Evolutionary conservation across 257 asterid genomes (phyloP), one percentile per base, ranked within the genome.

Genomic region (Scutellaria barbata): DNA sequence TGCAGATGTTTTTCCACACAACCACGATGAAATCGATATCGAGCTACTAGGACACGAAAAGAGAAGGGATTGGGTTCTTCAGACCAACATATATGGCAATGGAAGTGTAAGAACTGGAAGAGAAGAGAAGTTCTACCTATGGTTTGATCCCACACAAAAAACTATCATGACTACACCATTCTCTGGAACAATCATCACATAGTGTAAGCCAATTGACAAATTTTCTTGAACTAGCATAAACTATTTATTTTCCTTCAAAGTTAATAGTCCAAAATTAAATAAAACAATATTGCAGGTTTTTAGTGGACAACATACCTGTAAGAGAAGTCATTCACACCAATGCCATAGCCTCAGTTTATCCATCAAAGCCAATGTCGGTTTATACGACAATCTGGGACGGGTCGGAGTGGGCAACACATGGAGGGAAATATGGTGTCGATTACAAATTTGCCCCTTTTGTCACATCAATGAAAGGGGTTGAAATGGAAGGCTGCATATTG

Each of bases 321-420:
- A 80, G 96, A 74, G 86, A 89, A 68, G 88, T 89, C 6, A 54
- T 83, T 13, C 89, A 82, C 73, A 85, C 69, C 48, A 69, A 10
- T 2, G 90, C 85, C 0, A 86, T 82, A 5, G 75, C 88, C 17
- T 63, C 87, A 0, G 93, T 63, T 1, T 92, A 92, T 65, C 95
- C 95, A 69, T 86, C 95, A 16, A 89, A 88, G 84, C 85, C 97
- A 16, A 92, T 92, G 97, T 83, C 95, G 1, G 68, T 65, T 4
- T 81, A 81, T 63, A 39, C 84, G 8, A 92, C 96, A 43, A 83
- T 89, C 10, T 92, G 97, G 96, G 97, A 92, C 63, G 97, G 86
- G 54, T 92, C 96, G 43, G 74, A 87, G 73, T 92, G 97, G 97
- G 97, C 96, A 1, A 92, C 97, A 8, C 91, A 86, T 20, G 97